A percentile compares a stretch with the other conserved stretches of the same genome.
These are phyloP conservation scores for Closterium sp. DNA, from an alignment of 139 green algal species.

Conservation along the genomic window DNA sequence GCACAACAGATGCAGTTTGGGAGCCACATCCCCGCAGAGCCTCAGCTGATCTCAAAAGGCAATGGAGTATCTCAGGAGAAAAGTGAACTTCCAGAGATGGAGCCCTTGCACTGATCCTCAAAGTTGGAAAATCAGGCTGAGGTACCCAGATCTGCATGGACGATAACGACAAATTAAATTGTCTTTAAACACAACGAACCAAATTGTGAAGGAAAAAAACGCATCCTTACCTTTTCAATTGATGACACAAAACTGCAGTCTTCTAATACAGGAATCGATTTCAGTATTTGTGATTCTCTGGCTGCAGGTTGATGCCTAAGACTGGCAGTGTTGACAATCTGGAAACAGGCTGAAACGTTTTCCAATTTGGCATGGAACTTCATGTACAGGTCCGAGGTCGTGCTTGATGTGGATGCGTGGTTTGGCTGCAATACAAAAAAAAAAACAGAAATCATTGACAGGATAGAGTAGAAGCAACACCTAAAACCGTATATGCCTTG, in stretches of 20 bases:
- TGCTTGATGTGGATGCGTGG: background rate
- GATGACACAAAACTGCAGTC: background rate
- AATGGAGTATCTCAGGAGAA: background rate
- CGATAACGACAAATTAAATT: too few species aligned
- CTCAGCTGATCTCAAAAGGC: background rate
- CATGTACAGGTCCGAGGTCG: background rate
- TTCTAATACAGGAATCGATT: background rate
- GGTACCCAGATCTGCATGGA: background rate
- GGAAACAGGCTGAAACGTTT: background rate
- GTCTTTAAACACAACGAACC: too few species aligned
- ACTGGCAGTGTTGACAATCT: background rate
- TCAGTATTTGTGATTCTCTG: background rate
- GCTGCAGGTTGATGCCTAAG: background rate
- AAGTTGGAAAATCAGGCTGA: background rate
- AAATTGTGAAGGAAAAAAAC: background rate
- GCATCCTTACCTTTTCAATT: background rate
- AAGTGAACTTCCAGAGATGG: background rate
- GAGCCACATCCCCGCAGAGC: background rate
- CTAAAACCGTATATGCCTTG: background rate
- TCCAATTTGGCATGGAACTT: background rate
- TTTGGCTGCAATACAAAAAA: background rate
- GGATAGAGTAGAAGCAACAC: background rate
- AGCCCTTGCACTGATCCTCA: background rate
- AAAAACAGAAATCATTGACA: background rate
- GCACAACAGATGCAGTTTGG: background rate